Evolutionary conservation across 2,329 filamentous ascomycete genomes (phyloP), one percentile per base, ranked within the genome.

Genomic region (Ceratocystis lukuohia): DNA sequence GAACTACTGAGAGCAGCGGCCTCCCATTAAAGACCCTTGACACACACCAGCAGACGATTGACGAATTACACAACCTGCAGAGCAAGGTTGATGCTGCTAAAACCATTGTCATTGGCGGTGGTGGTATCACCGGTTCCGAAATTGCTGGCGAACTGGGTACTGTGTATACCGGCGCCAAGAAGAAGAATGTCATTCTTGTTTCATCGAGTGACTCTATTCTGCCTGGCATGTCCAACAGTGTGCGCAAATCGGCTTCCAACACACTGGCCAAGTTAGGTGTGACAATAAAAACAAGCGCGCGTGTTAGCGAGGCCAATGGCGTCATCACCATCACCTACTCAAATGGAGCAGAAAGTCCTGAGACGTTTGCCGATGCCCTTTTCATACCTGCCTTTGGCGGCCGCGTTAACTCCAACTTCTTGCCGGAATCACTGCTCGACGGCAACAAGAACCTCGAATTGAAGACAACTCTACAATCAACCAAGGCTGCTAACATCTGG

Each of bases 1-100:
- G 69, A 15, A 65, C 69, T 1, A 30, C 53, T 20, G 62, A 64
- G 7, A 28, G 28, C 3, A 20, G 53, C 2, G 68, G 64, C 45
- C 12, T 80, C 73, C 81, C 82, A 0, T 84, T 79, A 73, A 84
- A 84, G 72, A 73, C 72, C 22, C 69, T 79, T 8, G 76, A 72
- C 3, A 76, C 76, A 1, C 77, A 77, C 0, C 74, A 78, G 65
- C 71, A 76, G 66, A 80, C 80, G 33, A 76, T 75, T 65, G 71
- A 72, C 0, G 73, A 72, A 22, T 70, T 82, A 2, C 74, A 74
- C 33, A 65, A 69, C 20, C 70, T 78, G 45, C 76, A 76, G 28
- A 46, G 71, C 1, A 70, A 74, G 57, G 76, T 84, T 69, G 70
- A 73, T 12, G 69, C 71, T 8, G 73, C 74, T 20, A 74, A 72